phyloP scores from a whole-genome alignment of 106 monocot species.

The Dioscorea alata region DNA sequence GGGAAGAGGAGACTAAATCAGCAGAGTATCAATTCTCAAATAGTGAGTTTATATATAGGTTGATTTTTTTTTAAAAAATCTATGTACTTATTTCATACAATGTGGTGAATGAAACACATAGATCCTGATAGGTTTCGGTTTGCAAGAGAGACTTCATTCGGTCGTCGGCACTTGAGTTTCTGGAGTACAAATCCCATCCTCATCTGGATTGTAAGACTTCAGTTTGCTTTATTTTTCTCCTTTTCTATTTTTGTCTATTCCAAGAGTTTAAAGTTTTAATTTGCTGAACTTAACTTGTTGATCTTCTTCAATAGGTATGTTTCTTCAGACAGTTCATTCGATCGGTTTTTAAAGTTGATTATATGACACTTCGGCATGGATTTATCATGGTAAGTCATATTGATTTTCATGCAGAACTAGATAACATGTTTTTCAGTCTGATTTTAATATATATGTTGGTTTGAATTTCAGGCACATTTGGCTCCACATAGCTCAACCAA shows the following conservation, averaged over 20 bases:
- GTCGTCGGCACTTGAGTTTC: constrained; percentile 24
- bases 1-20: constrained; percentile 34
- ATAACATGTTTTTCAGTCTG: neutral
- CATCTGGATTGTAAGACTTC: constrained; percentile 32
- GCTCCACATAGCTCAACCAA: constrained; percentile 35
- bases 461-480: constrained; percentile 38
- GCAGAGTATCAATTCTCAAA: constrained; percentile 35
- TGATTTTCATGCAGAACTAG: neutral
- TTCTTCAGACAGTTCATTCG: constrained; percentile 40
- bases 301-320: constrained; percentile 17
- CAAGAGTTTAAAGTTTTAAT: neutral
- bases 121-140: constrained; percentile 44
- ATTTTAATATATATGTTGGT: neutral
- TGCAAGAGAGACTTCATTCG: constrained; percentile 43
- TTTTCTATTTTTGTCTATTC: neutral
- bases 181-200: constrained; percentile 34
- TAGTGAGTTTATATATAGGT: constrained; percentile 3
- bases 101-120: neutral
- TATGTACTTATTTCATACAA: neutral
- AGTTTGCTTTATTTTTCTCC: neutral
- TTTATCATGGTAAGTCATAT: constrained; percentile 26
- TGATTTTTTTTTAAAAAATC: neutral
- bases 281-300: neutral
- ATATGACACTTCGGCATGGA: constrained; percentile 35
- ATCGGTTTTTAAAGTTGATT: constrained; percentile 43